A percentile compares a stretch with the other conserved stretches of the same genome.
These are phyloP conservation scores for Schizothecium vesticola DNA, from an alignment of 495 filamentous ascomycete species.

Conservation along the genomic window DNA sequence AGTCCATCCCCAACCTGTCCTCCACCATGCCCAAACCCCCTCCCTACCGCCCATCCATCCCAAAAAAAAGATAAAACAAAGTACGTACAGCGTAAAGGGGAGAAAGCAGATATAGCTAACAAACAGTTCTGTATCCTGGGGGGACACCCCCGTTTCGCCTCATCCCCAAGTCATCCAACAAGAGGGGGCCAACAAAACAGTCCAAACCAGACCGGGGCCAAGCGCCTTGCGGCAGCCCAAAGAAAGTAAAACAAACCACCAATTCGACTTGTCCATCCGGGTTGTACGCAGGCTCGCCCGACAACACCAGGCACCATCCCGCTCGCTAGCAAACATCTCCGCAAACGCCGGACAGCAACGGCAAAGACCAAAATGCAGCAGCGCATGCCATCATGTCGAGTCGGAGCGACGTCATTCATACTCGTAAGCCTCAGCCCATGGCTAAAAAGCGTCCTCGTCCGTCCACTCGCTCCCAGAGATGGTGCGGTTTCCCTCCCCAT, in stretches of 20 bases:
- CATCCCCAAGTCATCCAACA: neutral
- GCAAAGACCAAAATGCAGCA: neutral
- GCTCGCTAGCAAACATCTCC: neutral
- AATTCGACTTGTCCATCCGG: neutral
- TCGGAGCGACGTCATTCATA: constrained; percentile 15
- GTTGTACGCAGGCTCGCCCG: neutral
- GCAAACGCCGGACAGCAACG: neutral
- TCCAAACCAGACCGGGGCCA: neutral
- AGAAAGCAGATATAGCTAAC: neutral
- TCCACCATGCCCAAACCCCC: neutral
- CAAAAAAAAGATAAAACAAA: neutral
- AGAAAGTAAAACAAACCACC: constrained; percentile 6
- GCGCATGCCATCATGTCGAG: neutral
- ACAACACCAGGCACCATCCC: neutral
- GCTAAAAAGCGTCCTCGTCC: constrained; percentile 49
- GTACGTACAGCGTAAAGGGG: constrained; percentile 7
- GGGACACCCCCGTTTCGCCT: neutral
- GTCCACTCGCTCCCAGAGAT: constrained; percentile 53
- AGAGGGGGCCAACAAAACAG: constrained; percentile 3
- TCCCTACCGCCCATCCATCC: neutral
- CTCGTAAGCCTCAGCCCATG: constrained; percentile 6
- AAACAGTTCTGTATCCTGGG: neutral
- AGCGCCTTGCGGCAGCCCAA: constrained; percentile 1
- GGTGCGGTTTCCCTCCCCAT: constrained; percentile 46
- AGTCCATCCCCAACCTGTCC: neutral